Base-by-base conservation (phyloP, 495 filamentous ascomycete genomes). In the Xylaria curta region DNA sequence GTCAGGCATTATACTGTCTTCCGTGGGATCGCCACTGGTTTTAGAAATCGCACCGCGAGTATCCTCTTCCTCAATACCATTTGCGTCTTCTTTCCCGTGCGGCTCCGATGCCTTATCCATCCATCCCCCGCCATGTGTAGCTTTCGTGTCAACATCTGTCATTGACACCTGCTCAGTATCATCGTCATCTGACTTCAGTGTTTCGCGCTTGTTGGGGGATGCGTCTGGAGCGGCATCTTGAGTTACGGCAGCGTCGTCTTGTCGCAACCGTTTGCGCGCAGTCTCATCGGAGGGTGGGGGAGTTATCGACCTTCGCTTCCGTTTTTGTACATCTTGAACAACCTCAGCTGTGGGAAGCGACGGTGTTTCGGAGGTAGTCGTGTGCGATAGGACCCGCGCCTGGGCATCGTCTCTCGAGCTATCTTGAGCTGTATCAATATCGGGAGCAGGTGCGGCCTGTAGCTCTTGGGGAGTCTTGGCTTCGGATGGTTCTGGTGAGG, bases 241-340 rank as follows among this genome's bases (percentile, higher is more conserved):
- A 68, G 70, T 13, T 15, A 26, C 40, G 31, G 63, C 64, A 7
- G 40, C 4, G 21, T 78, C 75, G 13, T 76, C 81, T 58, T 77
- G 73, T 54, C 82, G 79, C 5, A 80, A 68, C 28, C 86, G 82
- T 76, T 89, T 89, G 26, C 78, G 76, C 9, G 76, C 73, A 38
- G 76, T 69, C 44, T 86, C 83, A 17, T 82, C 78, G 0, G 88
- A 85, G 7, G 88, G 88, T 38, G 88, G 85, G 17, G 92, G 93
- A 71, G 87, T 93, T 65, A 87, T 83, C 61, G 91, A 94, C 72
- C 90, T 86, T 47, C 93, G 89, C 81, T 94, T 95, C 60, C 93
- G 86, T 80, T 93, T 94, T 68, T 87, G 88, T 28, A 80, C 76
- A 64, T 94, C 92, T 58, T 91, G 89, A 40, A 81, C 66, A 26